Conservation (phyloP, 352 stramenopile species). For the Pythium phragmiticola region DNA sequence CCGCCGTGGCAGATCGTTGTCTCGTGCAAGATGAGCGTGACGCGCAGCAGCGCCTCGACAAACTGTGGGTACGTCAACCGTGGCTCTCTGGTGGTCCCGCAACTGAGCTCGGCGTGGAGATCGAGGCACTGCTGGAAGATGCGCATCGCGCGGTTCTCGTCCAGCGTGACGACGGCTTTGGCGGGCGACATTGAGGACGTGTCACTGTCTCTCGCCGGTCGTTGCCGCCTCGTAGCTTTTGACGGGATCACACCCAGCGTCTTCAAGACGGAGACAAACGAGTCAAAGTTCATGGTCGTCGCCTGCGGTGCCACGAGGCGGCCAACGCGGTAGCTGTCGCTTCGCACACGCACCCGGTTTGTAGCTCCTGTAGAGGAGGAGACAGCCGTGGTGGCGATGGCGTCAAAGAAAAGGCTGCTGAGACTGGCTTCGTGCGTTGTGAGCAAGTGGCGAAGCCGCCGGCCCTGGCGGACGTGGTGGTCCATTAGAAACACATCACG, state of each 20-base stretch:
- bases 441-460: conserved; percentile 33
- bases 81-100: conserved; percentile 1
- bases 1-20: conserved; percentile 44
- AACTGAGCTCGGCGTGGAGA: conserved; percentile 23
- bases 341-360: not conserved
- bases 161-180: conserved; percentile 19
- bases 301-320: not conserved
- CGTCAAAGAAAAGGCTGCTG: conserved; percentile 44
- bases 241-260: conserved; percentile 9
- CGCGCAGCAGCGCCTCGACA: conserved; percentile 47
- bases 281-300: conserved; percentile 22
- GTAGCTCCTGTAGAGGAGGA: not conserved
- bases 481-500: conserved; percentile 48
- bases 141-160: conserved; percentile 49
- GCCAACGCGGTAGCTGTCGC: conserved; percentile 12
- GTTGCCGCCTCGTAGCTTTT: not conserved
- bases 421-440: conserved; percentile 34
- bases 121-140: conserved; percentile 63
- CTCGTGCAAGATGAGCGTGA: conserved; percentile 49
- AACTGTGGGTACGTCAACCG: conserved; percentile 50
- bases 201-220: not conserved
- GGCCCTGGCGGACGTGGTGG: conserved; percentile 2
- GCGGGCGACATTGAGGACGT: not conserved
- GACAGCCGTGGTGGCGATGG: conserved; percentile 4
- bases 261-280: conserved; percentile 17